Conservation (phyloP, 345 rosid genomes). For the Brassica nigra region DNA sequence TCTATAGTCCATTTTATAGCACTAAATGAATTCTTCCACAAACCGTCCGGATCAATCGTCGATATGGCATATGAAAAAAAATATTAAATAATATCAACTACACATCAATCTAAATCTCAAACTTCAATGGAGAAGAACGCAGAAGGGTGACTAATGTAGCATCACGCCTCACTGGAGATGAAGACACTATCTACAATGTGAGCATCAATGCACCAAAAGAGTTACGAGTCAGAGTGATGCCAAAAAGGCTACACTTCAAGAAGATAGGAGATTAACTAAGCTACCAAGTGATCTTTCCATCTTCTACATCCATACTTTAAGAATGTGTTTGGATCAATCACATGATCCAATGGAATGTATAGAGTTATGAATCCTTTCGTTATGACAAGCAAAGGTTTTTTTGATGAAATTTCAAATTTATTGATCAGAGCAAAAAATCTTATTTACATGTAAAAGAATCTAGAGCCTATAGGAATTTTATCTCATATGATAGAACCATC, state of each 20-base stretch:
- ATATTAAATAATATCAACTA: constrained; percentile 52
- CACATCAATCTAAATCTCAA: constrained; percentile 63
- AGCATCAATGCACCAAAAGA: constrained; percentile 32
- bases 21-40: too few relatives aligned
- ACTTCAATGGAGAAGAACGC: constrained; percentile 33
- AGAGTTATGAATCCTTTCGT: constrained; percentile 54
- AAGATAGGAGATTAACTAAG: constrained; percentile 45
- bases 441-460: too few relatives aligned
- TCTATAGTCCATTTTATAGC: too few relatives aligned
- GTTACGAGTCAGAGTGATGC: constrained; percentile 46
- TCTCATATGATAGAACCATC: too few relatives aligned
- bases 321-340: constrained; percentile 61
- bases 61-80: too few relatives aligned
- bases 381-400: constrained; percentile 33
- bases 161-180: constrained; percentile 43
- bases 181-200: constrained; percentile 37
- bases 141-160: constrained; percentile 52
- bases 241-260: constrained; percentile 47
- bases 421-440: too few relatives aligned
- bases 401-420: too few relatives aligned
- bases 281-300: constrained; percentile 48
- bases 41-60: too few relatives aligned
- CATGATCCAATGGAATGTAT: constrained; percentile 54
- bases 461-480: too few relatives aligned
- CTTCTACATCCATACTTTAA: constrained; percentile 1